Evolutionary conservation across 441 rosid species (phyloP).

Genomic region (Aleurites moluccanus): DNA sequence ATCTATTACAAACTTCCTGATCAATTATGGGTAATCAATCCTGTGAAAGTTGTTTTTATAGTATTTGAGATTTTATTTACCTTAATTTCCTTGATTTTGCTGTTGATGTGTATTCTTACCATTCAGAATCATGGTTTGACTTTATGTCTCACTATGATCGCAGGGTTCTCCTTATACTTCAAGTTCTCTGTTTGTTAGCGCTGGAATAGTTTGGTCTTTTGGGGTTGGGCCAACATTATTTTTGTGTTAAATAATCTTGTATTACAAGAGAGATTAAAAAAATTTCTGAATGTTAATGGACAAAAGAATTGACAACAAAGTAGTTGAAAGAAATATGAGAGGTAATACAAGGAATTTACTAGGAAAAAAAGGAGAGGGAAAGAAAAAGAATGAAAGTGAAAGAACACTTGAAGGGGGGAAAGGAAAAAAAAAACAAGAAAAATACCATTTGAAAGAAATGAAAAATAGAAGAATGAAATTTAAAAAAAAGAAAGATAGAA

Average conservation of each 20-base stretch:
- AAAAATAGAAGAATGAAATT: slow-evolving; percentile 11
- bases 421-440: slow-evolving; percentile 3
- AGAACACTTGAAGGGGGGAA: slow-evolving; percentile 6
- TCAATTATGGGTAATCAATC: not conserved
- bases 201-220: slow-evolving; percentile 49
- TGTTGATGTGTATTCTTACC: slow-evolving; percentile 31
- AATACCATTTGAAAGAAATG: slow-evolving; percentile 3
- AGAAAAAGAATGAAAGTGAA: slow-evolving; percentile 16
- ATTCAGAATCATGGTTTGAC: slow-evolving; percentile 54
- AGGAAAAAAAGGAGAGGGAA: not conserved
- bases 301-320: slow-evolving; percentile 16
- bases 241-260: slow-evolving; percentile 29
- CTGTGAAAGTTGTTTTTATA: not conserved
- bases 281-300: slow-evolving; percentile 23
- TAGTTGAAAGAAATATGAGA: slow-evolving; percentile 20
- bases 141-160: slow-evolving; percentile 69
- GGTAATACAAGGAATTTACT: slow-evolving; percentile 14
- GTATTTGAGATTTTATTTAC: not conserved
- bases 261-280: slow-evolving; percentile 10
- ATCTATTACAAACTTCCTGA: not conserved
- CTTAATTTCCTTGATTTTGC: slow-evolving; percentile 24
- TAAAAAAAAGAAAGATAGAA: not conserved
- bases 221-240: slow-evolving; percentile 34
- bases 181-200: slow-evolving; percentile 50
- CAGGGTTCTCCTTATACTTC: slow-evolving; percentile 67